Conservation (phyloP, 352 stramenopile genomes). For the Globisporangium barbulae region DNA sequence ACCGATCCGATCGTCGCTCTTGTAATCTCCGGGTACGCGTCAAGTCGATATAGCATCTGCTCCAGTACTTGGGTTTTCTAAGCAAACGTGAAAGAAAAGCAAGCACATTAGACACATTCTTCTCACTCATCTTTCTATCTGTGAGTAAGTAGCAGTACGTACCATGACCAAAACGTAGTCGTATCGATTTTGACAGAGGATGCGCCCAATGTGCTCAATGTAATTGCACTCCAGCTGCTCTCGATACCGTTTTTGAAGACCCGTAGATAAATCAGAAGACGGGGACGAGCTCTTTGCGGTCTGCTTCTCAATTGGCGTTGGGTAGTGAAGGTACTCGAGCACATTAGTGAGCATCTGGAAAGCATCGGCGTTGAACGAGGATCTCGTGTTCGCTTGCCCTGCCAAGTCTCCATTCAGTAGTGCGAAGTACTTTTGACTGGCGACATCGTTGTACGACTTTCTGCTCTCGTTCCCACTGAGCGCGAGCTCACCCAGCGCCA, state of each 20-base stretch:
- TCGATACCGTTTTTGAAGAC: conserved; percentile 1
- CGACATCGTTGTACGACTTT: conserved; percentile 18
- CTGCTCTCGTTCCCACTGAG: conserved; percentile 36
- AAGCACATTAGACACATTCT: background rate
- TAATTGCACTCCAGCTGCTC: conserved; percentile 40
- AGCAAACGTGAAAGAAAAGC: conserved; percentile 4
- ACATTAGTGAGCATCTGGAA: conserved; percentile 46
- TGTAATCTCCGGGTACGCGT: conserved; percentile 43
- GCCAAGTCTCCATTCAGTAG: conserved; percentile 16
- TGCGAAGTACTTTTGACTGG: conserved; percentile 39
- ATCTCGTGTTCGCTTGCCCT: conserved; percentile 15
- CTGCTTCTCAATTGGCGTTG: conserved; percentile 8
- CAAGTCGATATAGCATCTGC: conserved; percentile 33
- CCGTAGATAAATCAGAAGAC: background rate
- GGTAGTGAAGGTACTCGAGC: conserved; percentile 34
- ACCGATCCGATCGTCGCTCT: conserved; percentile 54
- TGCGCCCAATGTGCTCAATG: conserved; percentile 45
- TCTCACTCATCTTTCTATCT: background rate
- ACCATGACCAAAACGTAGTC: conserved; percentile 59
- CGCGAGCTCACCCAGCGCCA: conserved; percentile 37
- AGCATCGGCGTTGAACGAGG: conserved; percentile 46
- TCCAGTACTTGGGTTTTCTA: conserved; percentile 43
- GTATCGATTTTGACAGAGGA: conserved; percentile 37
- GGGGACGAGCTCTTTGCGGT: background rate
- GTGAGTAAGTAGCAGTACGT: conserved; percentile 15